These are phyloP conservation scores for Neophaeococcomyces mojaviensis DNA, from an alignment of 2,329 filamentous ascomycete species.

Conservation along the genomic window DNA sequence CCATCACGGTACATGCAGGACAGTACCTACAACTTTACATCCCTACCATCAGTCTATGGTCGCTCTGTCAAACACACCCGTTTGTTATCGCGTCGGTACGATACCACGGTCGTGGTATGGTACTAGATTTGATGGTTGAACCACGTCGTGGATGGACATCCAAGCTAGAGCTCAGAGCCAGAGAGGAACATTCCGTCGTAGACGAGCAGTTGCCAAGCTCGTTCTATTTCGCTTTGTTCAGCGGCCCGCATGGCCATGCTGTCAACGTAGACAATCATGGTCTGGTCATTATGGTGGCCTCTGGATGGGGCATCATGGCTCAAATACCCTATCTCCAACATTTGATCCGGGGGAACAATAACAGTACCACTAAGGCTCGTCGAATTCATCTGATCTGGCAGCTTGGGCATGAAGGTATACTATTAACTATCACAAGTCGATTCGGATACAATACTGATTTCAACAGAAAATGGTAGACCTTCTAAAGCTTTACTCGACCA, in stretches of 20 bases:
- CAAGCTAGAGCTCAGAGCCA: too few relatives aligned
- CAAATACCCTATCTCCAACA: slow-evolving; percentile 30
- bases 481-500: too few relatives aligned
- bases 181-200: too few relatives aligned
- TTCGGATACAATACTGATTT: too few relatives aligned
- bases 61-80: slow-evolving; percentile 23
- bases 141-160: background rate
- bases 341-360: slow-evolving; percentile 30
- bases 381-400: slow-evolving; percentile 30
- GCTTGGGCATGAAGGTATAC: slow-evolving; percentile 23
- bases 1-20: slow-evolving; percentile 18
- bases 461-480: too few relatives aligned
- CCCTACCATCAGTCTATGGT: slow-evolving; percentile 20
- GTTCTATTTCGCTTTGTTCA: slow-evolving; percentile 25
- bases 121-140: background rate
- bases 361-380: slow-evolving; percentile 22
- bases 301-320: slow-evolving; percentile 26
- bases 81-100: slow-evolving; percentile 9
- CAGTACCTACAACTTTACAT: slow-evolving; percentile 28
- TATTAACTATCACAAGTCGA: too few relatives aligned
- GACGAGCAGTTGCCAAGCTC: too few relatives aligned
- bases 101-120: background rate
- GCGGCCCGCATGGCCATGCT: slow-evolving; percentile 27
- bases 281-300: slow-evolving; percentile 28
- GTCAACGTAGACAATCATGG: slow-evolving; percentile 25